Evolutionary conservation across 139 green algal species (phyloP).

Genomic region (Chlorella sp.): DNA sequence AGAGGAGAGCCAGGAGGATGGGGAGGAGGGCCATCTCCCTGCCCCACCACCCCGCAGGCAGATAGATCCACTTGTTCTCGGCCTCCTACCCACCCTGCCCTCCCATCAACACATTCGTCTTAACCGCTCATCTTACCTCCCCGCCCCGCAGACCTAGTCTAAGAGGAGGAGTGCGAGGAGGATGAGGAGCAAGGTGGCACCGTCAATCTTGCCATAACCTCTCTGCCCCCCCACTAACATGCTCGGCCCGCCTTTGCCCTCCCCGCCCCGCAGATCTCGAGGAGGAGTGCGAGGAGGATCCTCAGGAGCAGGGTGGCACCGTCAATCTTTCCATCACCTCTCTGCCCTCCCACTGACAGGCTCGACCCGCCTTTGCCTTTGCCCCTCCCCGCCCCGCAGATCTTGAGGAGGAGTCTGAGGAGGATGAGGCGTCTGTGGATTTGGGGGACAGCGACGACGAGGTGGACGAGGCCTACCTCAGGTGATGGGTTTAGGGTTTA

Average conservation of each 20-base stretch:
- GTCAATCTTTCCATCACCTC: too few species aligned
- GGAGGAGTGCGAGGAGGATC: not conserved
- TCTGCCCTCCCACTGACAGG: not conserved
- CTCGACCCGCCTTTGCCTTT: not conserved
- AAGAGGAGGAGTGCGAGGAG: too few species aligned
- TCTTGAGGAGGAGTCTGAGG: constrained; percentile 31
- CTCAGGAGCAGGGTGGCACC: too few species aligned
- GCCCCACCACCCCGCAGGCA: too few species aligned
- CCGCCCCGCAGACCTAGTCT: too few species aligned
- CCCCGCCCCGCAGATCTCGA: not conserved
- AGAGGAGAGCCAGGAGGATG: too few species aligned
- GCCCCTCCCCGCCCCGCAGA: not conserved
- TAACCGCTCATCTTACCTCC: too few species aligned
- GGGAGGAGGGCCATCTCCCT: not conserved
- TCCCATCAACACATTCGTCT: too few species aligned
- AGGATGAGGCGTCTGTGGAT: not conserved
- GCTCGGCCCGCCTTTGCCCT: not conserved
- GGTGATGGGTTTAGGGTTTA: not conserved
- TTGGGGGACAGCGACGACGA: constrained; percentile 52
- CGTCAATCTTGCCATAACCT: too few species aligned
- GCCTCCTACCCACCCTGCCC: too few species aligned
- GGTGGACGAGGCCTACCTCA: constrained; percentile 46
- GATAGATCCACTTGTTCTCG: too few species aligned
- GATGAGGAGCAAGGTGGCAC: too few species aligned
- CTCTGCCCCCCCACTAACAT: not conserved